Percentiles rank a stretch among this genome's conserved stretches.
These are phyloP conservation scores for Holtermannia corniformis DNA, from an alignment of 768 basidiomycete genomes.

Conservation along the genomic window DNA sequence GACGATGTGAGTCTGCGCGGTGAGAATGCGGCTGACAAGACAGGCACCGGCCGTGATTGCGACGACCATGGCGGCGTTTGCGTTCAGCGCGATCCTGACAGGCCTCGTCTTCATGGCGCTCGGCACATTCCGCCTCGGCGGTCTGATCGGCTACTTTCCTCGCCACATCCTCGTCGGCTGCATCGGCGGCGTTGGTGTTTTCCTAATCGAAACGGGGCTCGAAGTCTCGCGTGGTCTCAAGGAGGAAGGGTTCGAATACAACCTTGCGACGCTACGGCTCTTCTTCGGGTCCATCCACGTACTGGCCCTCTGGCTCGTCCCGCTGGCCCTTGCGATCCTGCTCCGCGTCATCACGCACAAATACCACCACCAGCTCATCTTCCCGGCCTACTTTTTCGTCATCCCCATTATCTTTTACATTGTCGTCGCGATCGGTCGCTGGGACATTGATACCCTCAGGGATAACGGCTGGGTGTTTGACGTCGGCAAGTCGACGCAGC, in stretches of 20 bases:
- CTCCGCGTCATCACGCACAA: constrained; percentile 69
- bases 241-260: constrained; percentile 63
- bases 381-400: constrained; percentile 53
- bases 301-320: constrained; percentile 67
- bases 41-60: constrained; percentile 62
- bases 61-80: constrained; percentile 81
- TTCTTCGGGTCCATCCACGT: constrained; percentile 59
- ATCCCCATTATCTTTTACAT: constrained; percentile 81
- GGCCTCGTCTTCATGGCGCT: constrained; percentile 77
- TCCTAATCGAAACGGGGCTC: constrained; percentile 79
- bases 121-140: constrained; percentile 70
- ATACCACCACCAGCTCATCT: constrained; percentile 79
- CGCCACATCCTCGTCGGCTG: constrained; percentile 88
- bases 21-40: not conserved
- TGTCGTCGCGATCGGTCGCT: constrained; percentile 54
- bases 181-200: constrained; percentile 93
- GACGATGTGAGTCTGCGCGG: constrained; percentile 46
- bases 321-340: constrained; percentile 63
- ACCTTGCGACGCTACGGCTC: constrained; percentile 55
- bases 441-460: constrained; percentile 56
- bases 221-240: constrained; percentile 72
- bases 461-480: constrained; percentile 78
- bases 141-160: constrained; percentile 88
- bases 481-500: constrained; percentile 46
- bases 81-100: constrained; percentile 76